Conservation (phyloP, 148 eudicot genomes). For the Vaccinium corymbosum region DNA sequence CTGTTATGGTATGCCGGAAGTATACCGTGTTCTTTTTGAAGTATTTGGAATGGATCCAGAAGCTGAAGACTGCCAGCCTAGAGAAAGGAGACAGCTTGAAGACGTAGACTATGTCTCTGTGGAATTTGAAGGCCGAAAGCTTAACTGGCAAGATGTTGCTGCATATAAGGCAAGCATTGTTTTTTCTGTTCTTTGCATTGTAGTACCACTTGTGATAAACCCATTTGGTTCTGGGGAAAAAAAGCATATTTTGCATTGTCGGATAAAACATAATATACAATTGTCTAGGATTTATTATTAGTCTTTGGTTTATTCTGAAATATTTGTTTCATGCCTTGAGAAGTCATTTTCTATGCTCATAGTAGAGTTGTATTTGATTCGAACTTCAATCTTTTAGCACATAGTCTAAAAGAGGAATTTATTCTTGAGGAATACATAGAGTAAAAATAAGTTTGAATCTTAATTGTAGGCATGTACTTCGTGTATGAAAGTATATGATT, state of each 20-base stretch:
- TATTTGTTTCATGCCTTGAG: not conserved
- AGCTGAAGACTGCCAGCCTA: conserved; percentile 97
- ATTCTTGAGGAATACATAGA: no score
- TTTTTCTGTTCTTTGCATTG: conserved; percentile 1
- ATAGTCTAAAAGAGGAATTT: not conserved
- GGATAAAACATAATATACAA: not conserved
- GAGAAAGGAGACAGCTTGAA: conserved; percentile 89
- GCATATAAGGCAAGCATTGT: conserved; percentile 62
- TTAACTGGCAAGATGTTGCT: conserved; percentile 95
- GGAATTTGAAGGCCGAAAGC: conserved; percentile 81
- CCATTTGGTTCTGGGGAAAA: not conserved
- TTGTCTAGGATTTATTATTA: not conserved
- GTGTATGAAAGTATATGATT: not conserved
- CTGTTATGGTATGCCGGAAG: conserved; percentile 98
- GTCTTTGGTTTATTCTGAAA: not conserved
- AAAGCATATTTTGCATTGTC: not conserved
- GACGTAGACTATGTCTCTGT: conserved; percentile 93
- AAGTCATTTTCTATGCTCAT: not conserved
- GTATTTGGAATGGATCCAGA: conserved; percentile 98
- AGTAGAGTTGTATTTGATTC: not conserved
- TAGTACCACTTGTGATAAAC: not conserved
- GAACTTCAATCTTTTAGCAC: not conserved
- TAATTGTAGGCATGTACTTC: not conserved
- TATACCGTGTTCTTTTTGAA: conserved; percentile 96
- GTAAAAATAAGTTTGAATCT: not conserved